Evolutionary conservation across 257 asterid genomes (phyloP), one percentile per base, ranked within the genome.

Genomic region (Solanum microdontum): DNA sequence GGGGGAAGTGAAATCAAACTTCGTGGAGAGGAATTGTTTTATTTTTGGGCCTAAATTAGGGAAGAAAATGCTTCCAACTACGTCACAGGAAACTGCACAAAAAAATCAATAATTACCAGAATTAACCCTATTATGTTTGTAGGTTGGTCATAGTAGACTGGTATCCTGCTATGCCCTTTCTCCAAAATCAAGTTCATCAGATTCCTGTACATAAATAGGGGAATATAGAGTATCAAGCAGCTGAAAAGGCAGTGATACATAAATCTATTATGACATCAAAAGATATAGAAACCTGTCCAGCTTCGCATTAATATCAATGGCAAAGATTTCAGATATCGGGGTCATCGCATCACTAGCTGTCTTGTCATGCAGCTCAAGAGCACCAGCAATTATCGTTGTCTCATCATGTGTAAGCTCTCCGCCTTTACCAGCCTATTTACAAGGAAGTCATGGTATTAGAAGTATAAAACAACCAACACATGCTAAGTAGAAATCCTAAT

Each of bases 351-450:
- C 98, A 88, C 94, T 88, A 84, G 99, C 98, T 90, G 96, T 96
- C 91, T 96, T 94, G 73, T 95, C 98, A 83, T 93, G 90, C 84
- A 97, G 97, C 89, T 95, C 99, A 64, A 97, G 95, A 64, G 99
- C 99, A 88, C 99, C 99, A 64, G 98, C 98, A 87, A 97, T 97
- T 40, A 97, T 97, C 21, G 99, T 97, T 23, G 99, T 97, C 92
- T 97, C 99, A 85, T 97, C 99, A 87, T 94, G 99, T 21, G 99
- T 97, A 88, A 97, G 98, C 86, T 97, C 99, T 88, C 99, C 99
- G 30, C 99, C 99, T 93, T 94, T 97, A 88, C 99, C 99, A 70
- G 99, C 99, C 99, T 97, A 92, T 90, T 90, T 76, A 85, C 82
- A 83, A 86, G 39, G 40, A 84, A 87, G 55, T 26, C 68, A 62